Evolutionary conservation across 2,329 filamentous ascomycete genomes (phyloP), one percentile per base, ranked within the genome.

Genomic region (Allantophomopsis lycopodina): DNA sequence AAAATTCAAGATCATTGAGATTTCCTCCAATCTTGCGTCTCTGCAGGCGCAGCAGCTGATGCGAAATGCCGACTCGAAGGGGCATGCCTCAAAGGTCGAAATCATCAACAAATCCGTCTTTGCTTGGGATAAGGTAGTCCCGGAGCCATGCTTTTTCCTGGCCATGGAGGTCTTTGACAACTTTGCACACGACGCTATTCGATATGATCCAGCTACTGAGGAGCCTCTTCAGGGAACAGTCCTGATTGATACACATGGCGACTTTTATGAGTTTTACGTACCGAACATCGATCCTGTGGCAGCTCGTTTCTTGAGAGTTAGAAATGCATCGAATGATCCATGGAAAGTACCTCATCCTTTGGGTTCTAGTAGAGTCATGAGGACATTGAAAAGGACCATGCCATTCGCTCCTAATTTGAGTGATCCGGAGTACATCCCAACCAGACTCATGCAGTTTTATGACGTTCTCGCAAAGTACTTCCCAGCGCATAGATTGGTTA

Each of bases 81-180:
- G 86, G 13, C 91, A 98, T 60, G 63, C 71, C 3, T 79, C 79
- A 55, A 89, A 87, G 54, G 87, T 96, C 41, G 84, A 94, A 52
- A 94, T 98, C 57, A 79, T 96, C 61, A 95, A 96, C 63, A 76
- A 78, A 50, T 93, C 84, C 54, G 83, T 98, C 55, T 96, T 98
- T 55, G 86, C 94, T 59, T 98, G 91, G 89, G 67, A 81, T 47
- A 74, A 75, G 36, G 84, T 83, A 48, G 84, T 95, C n/a, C 81
- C 86, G 7, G 83, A 81, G 2, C 91, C 89, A 0, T 96, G 91
- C 65, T 98, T 94, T 69, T 96, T 98, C 68, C 74, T 98, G 33
- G 91, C 89, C 35, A 82, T 98, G 61, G 91, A 98, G 62, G 91
- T 98, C 48, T 94, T 95, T 55, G 91, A 98, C 66, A 98, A 98